These are phyloP conservation scores for Cystofilobasidium capitatum DNA, from an alignment of 768 basidiomycete species.

Conservation along the genomic window DNA sequence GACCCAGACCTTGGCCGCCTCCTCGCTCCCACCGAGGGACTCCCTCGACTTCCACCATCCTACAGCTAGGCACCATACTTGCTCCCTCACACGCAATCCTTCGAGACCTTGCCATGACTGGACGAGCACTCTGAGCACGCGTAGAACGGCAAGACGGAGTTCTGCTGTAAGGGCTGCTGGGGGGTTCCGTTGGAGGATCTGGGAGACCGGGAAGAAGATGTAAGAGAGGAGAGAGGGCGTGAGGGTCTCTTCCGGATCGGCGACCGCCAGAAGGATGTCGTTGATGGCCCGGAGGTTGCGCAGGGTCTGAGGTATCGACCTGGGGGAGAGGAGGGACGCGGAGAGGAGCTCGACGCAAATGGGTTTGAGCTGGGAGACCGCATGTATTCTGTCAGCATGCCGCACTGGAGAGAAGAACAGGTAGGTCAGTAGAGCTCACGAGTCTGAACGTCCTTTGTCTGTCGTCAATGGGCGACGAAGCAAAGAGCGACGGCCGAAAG, in stretches of 20 bases:
- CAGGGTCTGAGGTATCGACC: constrained; percentile 45
- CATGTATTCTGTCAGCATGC: neutral
- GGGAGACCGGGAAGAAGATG: constrained; percentile 75
- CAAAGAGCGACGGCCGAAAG: constrained; percentile 12
- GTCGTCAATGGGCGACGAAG: neutral
- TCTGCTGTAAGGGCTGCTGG: constrained; percentile 64
- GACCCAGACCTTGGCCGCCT: constrained; percentile 15
- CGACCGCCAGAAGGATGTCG: constrained; percentile 44
- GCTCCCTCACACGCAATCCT: constrained; percentile 29
- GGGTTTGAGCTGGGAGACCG: constrained; percentile 49
- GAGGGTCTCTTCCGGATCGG: constrained; percentile 42
- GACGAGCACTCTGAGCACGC: constrained; percentile 51
- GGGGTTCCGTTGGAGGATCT: constrained; percentile 67
- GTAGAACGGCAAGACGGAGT: constrained; percentile 63
- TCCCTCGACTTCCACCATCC: constrained; percentile 24
- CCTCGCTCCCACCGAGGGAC: constrained; percentile 10
- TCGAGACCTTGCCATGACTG: constrained; percentile 62
- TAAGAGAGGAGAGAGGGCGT: constrained; percentile 63
- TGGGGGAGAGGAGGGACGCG: constrained; percentile 54
- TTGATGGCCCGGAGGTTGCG: constrained; percentile 52
- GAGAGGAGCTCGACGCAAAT: constrained; percentile 73
- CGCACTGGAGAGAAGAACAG: neutral
- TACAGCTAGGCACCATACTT: constrained; percentile 46
- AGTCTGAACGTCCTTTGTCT: constrained; percentile 1
- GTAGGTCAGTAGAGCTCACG: neutral